Percentiles rank a stretch among this genome's conserved stretches.
Evolutionary conservation across 2,329 filamentous ascomycete genomes (phyloP).

Genomic region (Colletotrichum sansevieriae): DNA sequence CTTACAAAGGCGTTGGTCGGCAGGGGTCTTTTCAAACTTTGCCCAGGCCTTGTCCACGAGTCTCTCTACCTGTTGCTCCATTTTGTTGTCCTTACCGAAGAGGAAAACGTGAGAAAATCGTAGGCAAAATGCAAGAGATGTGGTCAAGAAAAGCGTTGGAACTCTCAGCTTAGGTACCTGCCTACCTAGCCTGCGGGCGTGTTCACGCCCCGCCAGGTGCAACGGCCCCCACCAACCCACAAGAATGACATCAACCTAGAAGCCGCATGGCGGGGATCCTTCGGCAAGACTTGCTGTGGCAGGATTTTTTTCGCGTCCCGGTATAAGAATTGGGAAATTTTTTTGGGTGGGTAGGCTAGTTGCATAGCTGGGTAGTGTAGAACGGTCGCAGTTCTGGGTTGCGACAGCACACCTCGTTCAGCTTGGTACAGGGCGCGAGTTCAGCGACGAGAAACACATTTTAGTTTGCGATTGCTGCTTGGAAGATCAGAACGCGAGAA

Average conservation of each 20-base stretch:
- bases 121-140: not conserved
- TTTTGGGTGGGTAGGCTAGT: not conserved
- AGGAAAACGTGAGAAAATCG: not conserved
- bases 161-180: too few relatives aligned
- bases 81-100: constrained; percentile 49
- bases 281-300: constrained; percentile 38
- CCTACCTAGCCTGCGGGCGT: constrained; percentile 2
- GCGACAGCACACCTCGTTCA: too few relatives aligned
- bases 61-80: constrained; percentile 82
- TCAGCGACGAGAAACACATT: too few relatives aligned
- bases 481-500: too few relatives aligned
- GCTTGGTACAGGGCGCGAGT: too few relatives aligned
- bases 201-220: constrained; percentile 20
- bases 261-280: not conserved
- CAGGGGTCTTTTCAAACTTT: constrained; percentile 65
- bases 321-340: not conserved
- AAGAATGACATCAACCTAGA: constrained; percentile 3
- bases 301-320: not conserved
- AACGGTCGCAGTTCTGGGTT: too few relatives aligned
- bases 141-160: constrained; percentile 2
- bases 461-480: too few relatives aligned
- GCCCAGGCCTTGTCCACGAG: constrained; percentile 82
- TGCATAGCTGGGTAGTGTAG: not conserved
- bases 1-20: constrained; percentile 64
- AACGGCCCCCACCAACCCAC: constrained; percentile 35